Conservation (phyloP, 192 early-diverging fungal genomes). For the Backusella tuberculispora region DNA sequence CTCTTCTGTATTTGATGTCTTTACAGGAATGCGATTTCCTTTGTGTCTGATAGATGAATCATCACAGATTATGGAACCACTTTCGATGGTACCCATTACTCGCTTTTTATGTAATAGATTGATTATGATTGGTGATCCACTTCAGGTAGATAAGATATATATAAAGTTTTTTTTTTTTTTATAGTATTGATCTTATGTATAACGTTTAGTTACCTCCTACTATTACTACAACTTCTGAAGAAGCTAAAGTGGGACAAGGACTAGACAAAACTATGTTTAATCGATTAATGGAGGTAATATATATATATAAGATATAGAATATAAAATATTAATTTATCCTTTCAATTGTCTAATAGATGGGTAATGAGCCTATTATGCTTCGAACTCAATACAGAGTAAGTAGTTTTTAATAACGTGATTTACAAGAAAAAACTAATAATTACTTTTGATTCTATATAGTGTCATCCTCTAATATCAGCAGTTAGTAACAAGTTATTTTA, state of each 20-base stretch:
- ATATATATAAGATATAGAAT: neutral
- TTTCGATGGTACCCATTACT: constrained; percentile 81
- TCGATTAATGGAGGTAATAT: constrained; percentile 61
- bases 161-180: too few species aligned
- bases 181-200: too few species aligned
- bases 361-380: constrained; percentile 60
- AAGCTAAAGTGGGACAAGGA: constrained; percentile 49
- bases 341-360: constrained; percentile 32
- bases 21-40: constrained; percentile 60
- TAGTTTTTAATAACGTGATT: too few species aligned
- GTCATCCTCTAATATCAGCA: constrained; percentile 65
- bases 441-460: constrained; percentile 36
- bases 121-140: constrained; percentile 88
- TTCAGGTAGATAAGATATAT: constrained; percentile 42
- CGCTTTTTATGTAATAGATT: constrained; percentile 60
- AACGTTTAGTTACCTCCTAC: constrained; percentile 71
- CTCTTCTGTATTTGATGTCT: constrained; percentile 74
- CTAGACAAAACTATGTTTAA: constrained; percentile 87
- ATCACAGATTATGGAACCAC: constrained; percentile 86
- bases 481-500: constrained; percentile 73
- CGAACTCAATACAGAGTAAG: constrained; percentile 72
- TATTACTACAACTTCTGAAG: constrained; percentile 56
- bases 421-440: too few species aligned
- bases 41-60: constrained; percentile 88
- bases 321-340: neutral